phyloP scores from a whole-genome alignment of 495 filamentous ascomycete species.

The Pseudotulostoma volvatum region DNA sequence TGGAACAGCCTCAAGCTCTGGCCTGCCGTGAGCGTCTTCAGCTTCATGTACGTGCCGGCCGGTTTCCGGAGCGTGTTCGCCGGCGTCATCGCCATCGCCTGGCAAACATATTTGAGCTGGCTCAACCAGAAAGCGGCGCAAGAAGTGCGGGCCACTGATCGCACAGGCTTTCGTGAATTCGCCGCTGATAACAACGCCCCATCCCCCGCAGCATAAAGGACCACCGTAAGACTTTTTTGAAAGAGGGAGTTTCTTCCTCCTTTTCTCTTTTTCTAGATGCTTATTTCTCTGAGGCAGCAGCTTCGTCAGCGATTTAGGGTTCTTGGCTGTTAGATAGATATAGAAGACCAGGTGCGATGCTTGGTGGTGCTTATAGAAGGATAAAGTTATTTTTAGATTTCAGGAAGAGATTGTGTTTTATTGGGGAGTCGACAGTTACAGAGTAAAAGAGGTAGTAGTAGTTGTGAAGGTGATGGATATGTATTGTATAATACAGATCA shows the following conservation, averaged over 20 bases:
- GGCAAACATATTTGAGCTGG: conserved; percentile 80
- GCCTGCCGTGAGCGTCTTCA: conserved; percentile 79
- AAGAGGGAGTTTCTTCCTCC: not conserved
- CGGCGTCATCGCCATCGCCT: conserved; percentile 62
- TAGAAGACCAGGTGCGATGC: too few species aligned
- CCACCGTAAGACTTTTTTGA: not conserved
- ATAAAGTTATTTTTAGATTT: too few species aligned
- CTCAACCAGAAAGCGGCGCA: conserved; percentile 60
- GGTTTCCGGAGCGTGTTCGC: conserved; percentile 69
- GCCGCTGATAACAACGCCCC: not conserved
- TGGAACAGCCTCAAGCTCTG: conserved; percentile 75
- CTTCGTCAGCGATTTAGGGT: too few species aligned
- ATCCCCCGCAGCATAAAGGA: too few species aligned
- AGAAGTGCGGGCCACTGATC: conserved; percentile 27
- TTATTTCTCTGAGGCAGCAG: too few species aligned
- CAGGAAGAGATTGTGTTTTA: too few species aligned
- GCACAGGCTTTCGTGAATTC: conserved; percentile 3
- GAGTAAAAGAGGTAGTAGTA: too few species aligned
- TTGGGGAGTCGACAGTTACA: too few species aligned
- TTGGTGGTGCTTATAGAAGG: too few species aligned
- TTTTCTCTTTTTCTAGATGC: not conserved
- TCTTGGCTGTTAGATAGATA: too few species aligned
- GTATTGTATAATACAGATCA: too few species aligned
- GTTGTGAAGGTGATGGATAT: too few species aligned
- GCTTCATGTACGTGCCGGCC: conserved; percentile 64